Conservation (phyloP, 192 early-diverging fungal genomes). For the Pilobolus umbonatus region DNA sequence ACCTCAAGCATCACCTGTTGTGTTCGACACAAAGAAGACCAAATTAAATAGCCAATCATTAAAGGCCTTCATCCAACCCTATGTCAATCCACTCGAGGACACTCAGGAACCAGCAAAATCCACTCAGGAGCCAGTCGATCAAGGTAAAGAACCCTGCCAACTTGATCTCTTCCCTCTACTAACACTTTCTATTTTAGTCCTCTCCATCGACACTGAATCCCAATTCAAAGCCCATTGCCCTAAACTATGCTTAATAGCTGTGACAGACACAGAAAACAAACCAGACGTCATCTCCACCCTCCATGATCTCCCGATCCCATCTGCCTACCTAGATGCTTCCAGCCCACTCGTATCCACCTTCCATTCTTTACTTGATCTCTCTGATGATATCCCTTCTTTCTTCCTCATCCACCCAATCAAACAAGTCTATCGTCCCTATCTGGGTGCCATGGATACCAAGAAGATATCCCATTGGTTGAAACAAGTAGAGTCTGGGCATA, state of each 20-base stretch:
- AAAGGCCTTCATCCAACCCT: slow-evolving; percentile 57
- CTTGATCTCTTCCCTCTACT: too few species aligned
- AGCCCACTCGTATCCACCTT: too few species aligned
- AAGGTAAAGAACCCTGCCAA: too few species aligned
- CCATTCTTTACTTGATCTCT: slow-evolving; percentile 57
- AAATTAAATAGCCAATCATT: slow-evolving; percentile 62
- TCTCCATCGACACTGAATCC: too few species aligned
- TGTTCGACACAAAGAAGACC: slow-evolving; percentile 63
- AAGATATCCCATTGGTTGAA: slow-evolving; percentile 56
- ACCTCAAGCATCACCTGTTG: slow-evolving; percentile 38
- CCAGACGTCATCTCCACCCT: slow-evolving; percentile 39
- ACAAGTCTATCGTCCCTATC: slow-evolving; percentile 52
- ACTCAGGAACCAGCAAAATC: slow-evolving; percentile 10
- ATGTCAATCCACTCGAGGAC: slow-evolving; percentile 46
- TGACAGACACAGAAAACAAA: slow-evolving; percentile 35
- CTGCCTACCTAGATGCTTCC: too few species aligned
- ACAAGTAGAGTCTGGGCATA: slow-evolving; percentile 31
- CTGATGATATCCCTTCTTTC: slow-evolving; percentile 53
- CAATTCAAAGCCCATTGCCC: too few species aligned
- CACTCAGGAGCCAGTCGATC: slow-evolving; percentile 11
- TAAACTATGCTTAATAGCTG: too few species aligned
- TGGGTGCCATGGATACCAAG: slow-evolving; percentile 55
- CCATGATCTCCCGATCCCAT: slow-evolving; percentile 39
- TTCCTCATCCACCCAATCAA: slow-evolving; percentile 53
- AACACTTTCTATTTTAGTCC: too few species aligned